Evolutionary conservation across 2,329 filamentous ascomycete species (phyloP).

Genomic region (Lasiodiplodia gonubiensis): DNA sequence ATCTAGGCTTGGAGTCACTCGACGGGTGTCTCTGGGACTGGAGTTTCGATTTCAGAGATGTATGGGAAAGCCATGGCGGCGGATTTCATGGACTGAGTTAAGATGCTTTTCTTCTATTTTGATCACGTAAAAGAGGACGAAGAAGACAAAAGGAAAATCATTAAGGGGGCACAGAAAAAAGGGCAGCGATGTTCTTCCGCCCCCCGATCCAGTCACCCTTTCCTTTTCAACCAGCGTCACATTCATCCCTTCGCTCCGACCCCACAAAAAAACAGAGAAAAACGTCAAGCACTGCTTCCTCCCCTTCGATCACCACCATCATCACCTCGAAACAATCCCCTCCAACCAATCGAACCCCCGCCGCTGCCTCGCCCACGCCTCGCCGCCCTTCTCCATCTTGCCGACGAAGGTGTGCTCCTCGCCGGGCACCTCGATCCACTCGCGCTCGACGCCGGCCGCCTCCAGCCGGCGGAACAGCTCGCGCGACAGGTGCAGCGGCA

Average conservation of each 20-base stretch:
- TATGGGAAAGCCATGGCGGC: conserved; percentile 23
- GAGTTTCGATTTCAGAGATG: conserved; percentile 26
- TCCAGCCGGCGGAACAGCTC: conserved; percentile 38
- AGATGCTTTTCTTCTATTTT: neutral
- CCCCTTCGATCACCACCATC: neutral
- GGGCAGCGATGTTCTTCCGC: neutral
- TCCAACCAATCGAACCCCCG: conserved; percentile 53
- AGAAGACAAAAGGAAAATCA: neutral
- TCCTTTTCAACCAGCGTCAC: too few relatives aligned
- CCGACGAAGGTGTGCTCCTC: conserved; percentile 54
- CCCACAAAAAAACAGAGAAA: neutral
- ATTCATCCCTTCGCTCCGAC: neutral
- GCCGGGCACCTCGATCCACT: conserved; percentile 46
- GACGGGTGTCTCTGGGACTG: conserved; percentile 23
- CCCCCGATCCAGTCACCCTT: neutral
- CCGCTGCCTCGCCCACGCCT: conserved; percentile 41
- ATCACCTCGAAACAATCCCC: neutral
- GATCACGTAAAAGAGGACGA: neutral
- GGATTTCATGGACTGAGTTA: conserved; percentile 21
- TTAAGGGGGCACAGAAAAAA: neutral
- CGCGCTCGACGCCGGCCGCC: conserved; percentile 42
- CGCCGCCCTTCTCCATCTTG: conserved; percentile 49
- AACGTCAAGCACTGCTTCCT: neutral
- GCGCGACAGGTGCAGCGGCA: conserved; percentile 46
- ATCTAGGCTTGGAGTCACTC: conserved; percentile 24